Conservation (phyloP, 2,329 filamentous ascomycete genomes). For the Teratosphaeria zuluensis region DNA sequence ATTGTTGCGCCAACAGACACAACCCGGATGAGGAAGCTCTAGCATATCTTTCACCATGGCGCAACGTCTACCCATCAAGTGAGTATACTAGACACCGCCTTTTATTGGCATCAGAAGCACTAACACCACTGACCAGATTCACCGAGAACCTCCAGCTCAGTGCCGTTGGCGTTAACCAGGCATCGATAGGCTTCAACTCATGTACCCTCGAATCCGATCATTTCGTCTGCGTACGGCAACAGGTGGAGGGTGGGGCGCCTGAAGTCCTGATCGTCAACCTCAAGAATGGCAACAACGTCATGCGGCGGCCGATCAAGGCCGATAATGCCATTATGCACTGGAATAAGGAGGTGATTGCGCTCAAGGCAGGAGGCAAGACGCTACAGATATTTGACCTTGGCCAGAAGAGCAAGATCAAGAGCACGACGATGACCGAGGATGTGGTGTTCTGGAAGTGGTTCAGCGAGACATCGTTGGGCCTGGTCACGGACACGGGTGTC, state of each 20-base stretch:
- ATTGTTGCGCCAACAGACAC: slow-evolving; percentile 13
- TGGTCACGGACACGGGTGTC: slow-evolving; percentile 83
- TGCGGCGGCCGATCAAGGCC: slow-evolving; percentile 90
- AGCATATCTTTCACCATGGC: slow-evolving; percentile 38
- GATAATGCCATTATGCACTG: slow-evolving; percentile 99
- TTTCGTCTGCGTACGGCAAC: slow-evolving; percentile 93
- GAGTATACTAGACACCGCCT: not conserved
- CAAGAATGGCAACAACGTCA: slow-evolving; percentile 94
- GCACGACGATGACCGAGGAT: slow-evolving; percentile 90
- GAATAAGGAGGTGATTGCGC: slow-evolving; percentile 87
- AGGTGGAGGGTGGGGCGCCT: slow-evolving; percentile 73
- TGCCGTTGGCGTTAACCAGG: slow-evolving; percentile 46
- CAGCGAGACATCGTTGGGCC: slow-evolving; percentile 74
- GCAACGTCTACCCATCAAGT: slow-evolving; percentile 67
- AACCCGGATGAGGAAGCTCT: slow-evolving; percentile 15
- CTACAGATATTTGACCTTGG: slow-evolving; percentile 96
- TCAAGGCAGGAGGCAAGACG: slow-evolving; percentile 88
- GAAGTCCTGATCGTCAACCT: slow-evolving; percentile 97
- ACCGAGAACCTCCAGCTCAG: slow-evolving; percentile 70
- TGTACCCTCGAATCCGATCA: slow-evolving; percentile 96
- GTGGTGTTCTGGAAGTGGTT: slow-evolving; percentile 99
- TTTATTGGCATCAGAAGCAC: not conserved
- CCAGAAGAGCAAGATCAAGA: slow-evolving; percentile 92
- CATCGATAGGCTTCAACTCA: slow-evolving; percentile 76
- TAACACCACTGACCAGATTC: slow-evolving; percentile 39